A percentile compares a stretch with the other conserved stretches of the same genome.
These are phyloP conservation scores for Metschnikowia anglica DNA, from an alignment of 805 yeast genomes.

Conservation along the genomic window DNA sequence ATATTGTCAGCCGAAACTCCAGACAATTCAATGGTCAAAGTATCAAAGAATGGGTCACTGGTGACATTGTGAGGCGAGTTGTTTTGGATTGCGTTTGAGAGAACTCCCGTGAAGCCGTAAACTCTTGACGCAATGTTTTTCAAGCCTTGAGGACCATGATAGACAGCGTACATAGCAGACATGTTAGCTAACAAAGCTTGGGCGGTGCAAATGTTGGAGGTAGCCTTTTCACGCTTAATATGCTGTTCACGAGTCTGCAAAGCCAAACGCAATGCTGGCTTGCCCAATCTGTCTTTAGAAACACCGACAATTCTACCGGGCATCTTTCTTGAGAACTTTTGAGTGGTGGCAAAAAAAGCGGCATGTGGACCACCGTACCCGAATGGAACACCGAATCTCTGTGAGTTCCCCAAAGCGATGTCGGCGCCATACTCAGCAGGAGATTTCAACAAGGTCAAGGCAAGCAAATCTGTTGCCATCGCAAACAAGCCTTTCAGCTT, in stretches of 20 bases:
- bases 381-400: slow-evolving; percentile 95
- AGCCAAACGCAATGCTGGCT: slow-evolving; percentile 87
- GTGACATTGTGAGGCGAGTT: slow-evolving; percentile 44
- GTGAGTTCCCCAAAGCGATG: slow-evolving; percentile 87
- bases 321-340: slow-evolving; percentile 80
- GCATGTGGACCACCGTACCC: slow-evolving; percentile 99
- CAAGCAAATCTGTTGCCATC: slow-evolving; percentile 89
- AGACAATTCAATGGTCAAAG: slow-evolving; percentile 63
- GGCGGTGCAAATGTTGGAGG: slow-evolving; percentile 97
- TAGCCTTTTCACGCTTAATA: slow-evolving; percentile 95
- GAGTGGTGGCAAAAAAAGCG: slow-evolving; percentile 89
- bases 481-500: slow-evolving; percentile 70
- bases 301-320: slow-evolving; percentile 97
- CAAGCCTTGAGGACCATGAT: slow-evolving; percentile 91
- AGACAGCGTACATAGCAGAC: slow-evolving; percentile 93
- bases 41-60: slow-evolving; percentile 79
- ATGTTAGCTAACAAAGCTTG: slow-evolving; percentile 95
- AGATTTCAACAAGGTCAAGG: slow-evolving; percentile 79
- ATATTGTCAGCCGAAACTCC: slow-evolving; percentile 55
- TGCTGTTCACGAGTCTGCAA: slow-evolving; percentile 98
- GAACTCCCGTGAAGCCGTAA: slow-evolving; percentile 66
- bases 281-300: slow-evolving; percentile 87
- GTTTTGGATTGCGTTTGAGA: slow-evolving; percentile 57
- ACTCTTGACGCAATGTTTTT: slow-evolving; percentile 74
- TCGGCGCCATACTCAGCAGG: slow-evolving; percentile 90